Evolutionary conservation across 2,329 filamentous ascomycete species (phyloP), one percentile per base, ranked within the genome.

Genomic region (Sordariomycetes sp.): DNA sequence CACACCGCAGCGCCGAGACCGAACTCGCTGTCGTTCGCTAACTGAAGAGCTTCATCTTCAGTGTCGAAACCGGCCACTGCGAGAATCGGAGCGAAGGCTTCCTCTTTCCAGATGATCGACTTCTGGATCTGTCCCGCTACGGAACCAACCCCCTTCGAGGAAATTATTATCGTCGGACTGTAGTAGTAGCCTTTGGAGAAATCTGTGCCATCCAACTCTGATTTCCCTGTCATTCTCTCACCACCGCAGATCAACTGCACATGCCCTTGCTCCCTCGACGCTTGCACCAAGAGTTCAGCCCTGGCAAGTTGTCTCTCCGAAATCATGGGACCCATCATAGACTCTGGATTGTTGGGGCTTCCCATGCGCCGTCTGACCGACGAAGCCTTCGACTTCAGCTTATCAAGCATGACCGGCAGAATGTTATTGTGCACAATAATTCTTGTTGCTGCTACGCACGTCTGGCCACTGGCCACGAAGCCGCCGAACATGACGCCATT

Each of bases 1-100:
- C 90, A 96, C 49, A 96, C 87, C 49, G 86, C 94, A 12, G 87
- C 90, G 4, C 90, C 95, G 40, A 96, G 69, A 5, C 90, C 90
- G 53, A 94, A 94, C 43, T 94, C 79, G 61, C 85, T 92, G 55
- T 94, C 87, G 49, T 95, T 95, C 87, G 95, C 95, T 32, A 92
- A 63, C 43, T 68, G 62, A 40, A 95, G 63, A 3, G 90, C 90
- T 24, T 36, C 34, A 4, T 36, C 19, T 58, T 95, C 86, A n/a
- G 72, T 72, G 50, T 95, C 88, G 45, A 68, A 67, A 50, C 76
- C 75, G 41, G 94, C 88, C 55, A 83, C 84, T 78, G 90, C 86
- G 14, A 95, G 57, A n/a, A 95, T 77, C 2, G 90, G 90, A 0
- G 90, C 90, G 53, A 96, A 96, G 0, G 88, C 95, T 66, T 92